Conservation (phyloP, 2,329 filamentous ascomycete species). For the Calonectria henricotiae region DNA sequence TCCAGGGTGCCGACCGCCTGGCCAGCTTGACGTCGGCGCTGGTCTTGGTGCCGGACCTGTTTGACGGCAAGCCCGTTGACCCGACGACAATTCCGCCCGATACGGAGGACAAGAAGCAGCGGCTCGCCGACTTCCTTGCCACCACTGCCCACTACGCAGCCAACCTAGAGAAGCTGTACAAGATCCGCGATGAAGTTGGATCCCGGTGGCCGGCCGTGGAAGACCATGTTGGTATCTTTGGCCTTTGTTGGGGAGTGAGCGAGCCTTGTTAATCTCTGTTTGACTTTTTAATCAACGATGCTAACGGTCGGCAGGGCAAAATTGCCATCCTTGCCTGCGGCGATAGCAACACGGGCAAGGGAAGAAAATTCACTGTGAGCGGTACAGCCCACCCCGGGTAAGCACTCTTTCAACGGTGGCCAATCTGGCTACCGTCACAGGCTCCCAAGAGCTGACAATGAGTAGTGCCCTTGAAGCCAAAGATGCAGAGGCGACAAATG, state of each 20-base stretch:
- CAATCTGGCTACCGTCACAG: background rate
- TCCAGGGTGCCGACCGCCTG: constrained; percentile 67
- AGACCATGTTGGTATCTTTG: constrained; percentile 63
- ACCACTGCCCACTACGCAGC: constrained; percentile 52
- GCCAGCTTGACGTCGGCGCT: constrained; percentile 58
- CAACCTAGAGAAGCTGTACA: constrained; percentile 55
- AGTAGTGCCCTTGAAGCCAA: constrained; percentile 55
- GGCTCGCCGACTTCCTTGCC: constrained; percentile 55
- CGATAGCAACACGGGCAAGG: constrained; percentile 55
- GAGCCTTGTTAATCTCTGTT: too few relatives aligned
- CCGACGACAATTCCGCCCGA: constrained; percentile 59
- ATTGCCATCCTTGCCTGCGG: constrained; percentile 60
- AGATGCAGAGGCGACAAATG: constrained; percentile 62
- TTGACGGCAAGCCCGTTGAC: constrained; percentile 58
- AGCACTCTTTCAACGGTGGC: background rate
- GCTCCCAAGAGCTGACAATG: background rate
- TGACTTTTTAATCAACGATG: too few relatives aligned
- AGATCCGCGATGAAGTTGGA: constrained; percentile 54
- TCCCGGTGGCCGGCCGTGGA: constrained; percentile 57
- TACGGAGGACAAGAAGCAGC: constrained; percentile 62
- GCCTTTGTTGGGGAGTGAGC: constrained; percentile 66
- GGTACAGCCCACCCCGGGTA: constrained; percentile 56
- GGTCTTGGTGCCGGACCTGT: constrained; percentile 61
- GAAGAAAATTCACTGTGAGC: constrained; percentile 57
- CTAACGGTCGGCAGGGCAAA: constrained; percentile 54